Evolutionary conservation across 176 grass and related monocot species (phyloP).

Genomic region (Oryza glaberrima): DNA sequence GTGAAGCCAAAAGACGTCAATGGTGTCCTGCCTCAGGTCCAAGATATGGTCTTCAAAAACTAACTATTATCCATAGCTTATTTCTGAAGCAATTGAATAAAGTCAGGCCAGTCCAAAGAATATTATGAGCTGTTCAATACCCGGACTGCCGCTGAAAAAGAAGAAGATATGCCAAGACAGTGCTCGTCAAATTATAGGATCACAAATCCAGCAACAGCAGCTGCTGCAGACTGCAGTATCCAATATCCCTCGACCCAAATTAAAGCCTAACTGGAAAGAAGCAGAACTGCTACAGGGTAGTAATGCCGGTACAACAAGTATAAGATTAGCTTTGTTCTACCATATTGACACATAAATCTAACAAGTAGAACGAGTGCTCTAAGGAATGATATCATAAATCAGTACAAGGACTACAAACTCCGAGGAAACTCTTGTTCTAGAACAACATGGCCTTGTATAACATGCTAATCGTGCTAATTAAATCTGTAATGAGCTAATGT

Average conservation of each 20-base stretch:
- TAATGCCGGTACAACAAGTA: background rate
- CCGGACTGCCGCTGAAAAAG: background rate
- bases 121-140: slow-evolving; percentile 2
- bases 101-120: background rate
- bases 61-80: background rate
- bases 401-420: background rate
- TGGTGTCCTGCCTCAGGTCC: background rate
- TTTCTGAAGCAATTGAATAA: slow-evolving; percentile 7
- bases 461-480: background rate
- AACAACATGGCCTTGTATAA: background rate
- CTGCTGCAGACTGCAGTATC: background rate
- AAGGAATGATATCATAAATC: slow-evolving; percentile 1
- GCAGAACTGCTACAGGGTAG: background rate
- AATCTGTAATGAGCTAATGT: background rate
- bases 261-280: slow-evolving; percentile 12
- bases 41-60: slow-evolving; percentile 16
- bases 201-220: background rate
- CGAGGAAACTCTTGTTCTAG: background rate
- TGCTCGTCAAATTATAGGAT: background rate
- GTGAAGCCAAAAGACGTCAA: background rate
- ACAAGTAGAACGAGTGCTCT: background rate
- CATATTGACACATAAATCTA: background rate
- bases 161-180: background rate
- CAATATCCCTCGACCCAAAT: slow-evolving; percentile 7
- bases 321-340: background rate